Base-by-base conservation (phyloP, 768 basidiomycete species). In the Podaxis rugospora region DNA sequence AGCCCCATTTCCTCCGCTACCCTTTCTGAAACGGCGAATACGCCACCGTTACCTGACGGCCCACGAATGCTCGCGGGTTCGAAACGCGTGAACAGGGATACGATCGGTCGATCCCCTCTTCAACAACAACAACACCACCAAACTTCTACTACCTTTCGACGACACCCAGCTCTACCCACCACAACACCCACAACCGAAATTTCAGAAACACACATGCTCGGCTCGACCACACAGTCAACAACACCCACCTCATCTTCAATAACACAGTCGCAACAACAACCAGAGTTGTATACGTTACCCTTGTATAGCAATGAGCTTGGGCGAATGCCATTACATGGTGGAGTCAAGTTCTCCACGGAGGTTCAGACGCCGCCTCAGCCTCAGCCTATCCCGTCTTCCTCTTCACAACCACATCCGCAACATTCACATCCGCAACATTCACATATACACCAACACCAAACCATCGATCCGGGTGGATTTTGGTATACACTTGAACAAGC, bases 301-400 rank as follows among this genome's bases (percentile, higher is more conserved):
- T 71, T 86, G n/a, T 84, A 87, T 66, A 86, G 80, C 68, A 76
- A 83, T 50, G 86, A 88, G 44, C 72, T 88, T 2, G 86, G 82
- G 0, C 71, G 81, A 4, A 65, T 87, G 0, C 87, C 87, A 1
- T 57, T 77, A 6, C 74, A 76, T 59, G 71, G 72, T 0, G 71
- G 74, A 21, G 66, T 72, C 16, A 64, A 71, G 16, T 73, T 73
- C 36, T 59, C 66, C 5, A 10, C 58, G 16, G 18, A 44, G 21
- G 51, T 55, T 13, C 64, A 63, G 40, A 27, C 55, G 46, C 36
- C 61, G 25, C 25, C 52, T n/a, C 42, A 23, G 21, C 21, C 21
- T 23, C 23, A 32, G 32, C 32, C 42, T 18, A 44, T 44, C 42
- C 18, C 55, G 5, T 53, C 59, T 13, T 42, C 53, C 5, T 47